Evolutionary conservation across 2,329 filamentous ascomycete species (phyloP).

Genomic region (Arthrobotrys iridis): DNA sequence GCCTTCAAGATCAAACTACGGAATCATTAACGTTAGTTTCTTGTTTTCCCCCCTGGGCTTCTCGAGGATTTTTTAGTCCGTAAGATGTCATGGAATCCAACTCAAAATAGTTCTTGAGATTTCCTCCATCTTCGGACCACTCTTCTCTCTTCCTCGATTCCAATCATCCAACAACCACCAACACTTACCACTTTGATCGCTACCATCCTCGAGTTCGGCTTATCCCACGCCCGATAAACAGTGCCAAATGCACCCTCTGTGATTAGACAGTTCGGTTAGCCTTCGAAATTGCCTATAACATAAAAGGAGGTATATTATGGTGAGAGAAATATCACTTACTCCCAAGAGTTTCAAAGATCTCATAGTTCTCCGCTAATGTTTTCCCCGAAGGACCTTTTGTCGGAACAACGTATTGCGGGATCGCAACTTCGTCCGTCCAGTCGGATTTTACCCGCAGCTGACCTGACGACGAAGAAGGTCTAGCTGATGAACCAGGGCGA

Average conservation of each 20-base stretch:
- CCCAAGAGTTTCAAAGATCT: slow-evolving; percentile 9
- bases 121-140: not conserved
- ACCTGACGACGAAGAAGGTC: not conserved
- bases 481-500: not conserved
- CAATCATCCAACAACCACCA: too few species aligned
- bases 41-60: not conserved
- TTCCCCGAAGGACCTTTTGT: not conserved
- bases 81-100: not conserved
- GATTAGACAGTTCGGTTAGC: not conserved
- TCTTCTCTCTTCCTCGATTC: not conserved
- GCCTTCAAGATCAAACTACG: slow-evolving; percentile 24
- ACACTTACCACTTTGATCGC: slow-evolving; percentile 45
- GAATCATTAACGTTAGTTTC: not conserved
- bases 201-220: slow-evolving; percentile 1
- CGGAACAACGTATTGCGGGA: not conserved
- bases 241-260: slow-evolving; percentile 40
- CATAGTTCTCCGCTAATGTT: slow-evolving; percentile 15
- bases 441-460: not conserved
- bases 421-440: not conserved
- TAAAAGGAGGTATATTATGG: not conserved
- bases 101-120: not conserved
- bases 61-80: not conserved
- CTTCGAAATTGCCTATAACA: not conserved
- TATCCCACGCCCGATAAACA: slow-evolving; percentile 31
- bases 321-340: slow-evolving; percentile 7